Conservation (phyloP, 495 filamentous ascomycete species). For the Aspergillus sclerotiicarbonarius region DNA sequence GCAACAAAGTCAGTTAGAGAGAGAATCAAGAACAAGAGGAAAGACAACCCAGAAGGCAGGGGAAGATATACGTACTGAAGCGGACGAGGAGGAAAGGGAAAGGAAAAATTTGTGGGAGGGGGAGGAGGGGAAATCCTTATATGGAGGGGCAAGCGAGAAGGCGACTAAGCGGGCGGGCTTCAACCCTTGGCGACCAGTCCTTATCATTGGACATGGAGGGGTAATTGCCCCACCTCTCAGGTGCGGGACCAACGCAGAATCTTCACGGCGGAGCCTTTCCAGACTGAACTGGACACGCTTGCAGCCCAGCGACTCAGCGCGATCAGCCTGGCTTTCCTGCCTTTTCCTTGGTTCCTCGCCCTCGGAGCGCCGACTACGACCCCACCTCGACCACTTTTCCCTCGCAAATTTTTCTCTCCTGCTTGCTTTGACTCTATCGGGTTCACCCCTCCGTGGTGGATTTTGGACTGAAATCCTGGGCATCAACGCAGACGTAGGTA, state of each 20-base stretch:
- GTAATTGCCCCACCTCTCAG: slow-evolving; percentile 23
- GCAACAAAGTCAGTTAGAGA: slow-evolving; percentile 34
- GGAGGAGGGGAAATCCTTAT: slow-evolving; percentile 51
- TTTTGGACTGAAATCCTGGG: slow-evolving; percentile 34
- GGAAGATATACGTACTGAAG: slow-evolving; percentile 51
- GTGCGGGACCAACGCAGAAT: slow-evolving; percentile 37
- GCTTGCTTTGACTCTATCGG: not conserved
- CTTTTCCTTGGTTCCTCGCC: slow-evolving; percentile 32
- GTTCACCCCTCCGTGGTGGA: slow-evolving; percentile 9
- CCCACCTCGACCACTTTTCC: slow-evolving; percentile 15
- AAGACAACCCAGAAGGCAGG: slow-evolving; percentile 22
- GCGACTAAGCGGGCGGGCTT: slow-evolving; percentile 42
- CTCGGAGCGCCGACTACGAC: slow-evolving; percentile 14
- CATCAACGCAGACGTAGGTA: slow-evolving; percentile 44
- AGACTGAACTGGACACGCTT: slow-evolving; percentile 10
- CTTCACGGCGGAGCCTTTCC: slow-evolving; percentile 30
- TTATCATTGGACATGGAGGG: slow-evolving; percentile 32
- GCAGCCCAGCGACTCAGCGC: slow-evolving; percentile 11
- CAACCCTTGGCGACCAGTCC: slow-evolving; percentile 34
- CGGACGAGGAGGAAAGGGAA: slow-evolving; percentile 42
- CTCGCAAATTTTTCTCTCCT: slow-evolving; percentile 29
- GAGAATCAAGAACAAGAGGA: slow-evolving; percentile 25
- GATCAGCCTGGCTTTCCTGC: not conserved
- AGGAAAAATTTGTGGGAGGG: slow-evolving; percentile 44
- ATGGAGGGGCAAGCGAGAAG: slow-evolving; percentile 54